Base-by-base conservation (phyloP, 345 rosid genomes). In the Firmiana major region DNA sequence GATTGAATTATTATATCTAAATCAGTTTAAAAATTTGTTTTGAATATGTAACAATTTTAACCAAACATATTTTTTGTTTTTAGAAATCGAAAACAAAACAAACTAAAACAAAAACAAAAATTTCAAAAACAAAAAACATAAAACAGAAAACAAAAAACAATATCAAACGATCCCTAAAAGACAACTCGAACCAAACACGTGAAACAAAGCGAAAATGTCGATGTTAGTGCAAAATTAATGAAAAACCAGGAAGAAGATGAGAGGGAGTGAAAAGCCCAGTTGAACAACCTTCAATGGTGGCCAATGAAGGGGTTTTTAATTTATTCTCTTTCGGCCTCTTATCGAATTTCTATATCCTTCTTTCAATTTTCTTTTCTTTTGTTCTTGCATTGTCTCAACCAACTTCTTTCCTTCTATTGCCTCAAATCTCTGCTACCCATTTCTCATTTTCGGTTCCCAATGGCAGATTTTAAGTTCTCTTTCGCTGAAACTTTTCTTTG, bases 401-500 rank as follows among this genome's bases (percentile, higher is more conserved):
- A 31, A 31, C 34, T 31, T 31, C 34, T 31, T 31, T 71, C 71
- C 57, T 21, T 21, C 51, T 22, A 49, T 15, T 9, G 63, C 19
- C 77, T 48, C 79, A 63, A 83, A 74, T 87, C 81, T 76, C 57
- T 59, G 79, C 80, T 78, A n/a, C 46, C 81, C 79, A 82, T 84
- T 76, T 78, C 79, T 79, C 48, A 58, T 64, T 74, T 53, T 21
- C 78, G 57, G 57, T 60, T 62, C 58, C 64, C 78, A 72, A 85
- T 86, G 90, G 89, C 93, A 80, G 94, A 90, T 87, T 89, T 86
- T 84, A 81, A 74, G 86, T 90, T 95, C 83, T 91, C 99, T 21
- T 95, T 95, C 82, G 77, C 86, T 73, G 94, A 90, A 79, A 88
- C 90, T 79, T 93, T 95, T 87, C 70, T 95, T 28, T 93, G 97